Evolutionary conservation across 768 basidiomycete genomes (phyloP).

Genomic region (Ramaria sp.): DNA sequence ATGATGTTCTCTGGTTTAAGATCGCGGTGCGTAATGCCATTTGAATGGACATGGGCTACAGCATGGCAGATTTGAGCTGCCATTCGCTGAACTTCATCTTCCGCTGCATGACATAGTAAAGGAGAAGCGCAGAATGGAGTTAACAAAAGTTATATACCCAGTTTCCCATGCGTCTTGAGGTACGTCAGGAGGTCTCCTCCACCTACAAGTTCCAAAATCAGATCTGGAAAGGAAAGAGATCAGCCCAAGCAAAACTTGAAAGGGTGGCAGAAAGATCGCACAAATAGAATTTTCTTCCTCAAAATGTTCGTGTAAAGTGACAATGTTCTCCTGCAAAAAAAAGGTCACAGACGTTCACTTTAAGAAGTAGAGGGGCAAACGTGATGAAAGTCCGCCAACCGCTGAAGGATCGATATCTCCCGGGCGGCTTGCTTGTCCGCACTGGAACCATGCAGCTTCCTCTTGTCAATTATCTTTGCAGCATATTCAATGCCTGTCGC

Average conservation of each 20-base stretch:
- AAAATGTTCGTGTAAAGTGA: constrained; percentile 15
- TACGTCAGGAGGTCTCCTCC: constrained; percentile 7
- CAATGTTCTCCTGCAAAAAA: constrained; percentile 13
- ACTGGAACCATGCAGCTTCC: constrained; percentile 26
- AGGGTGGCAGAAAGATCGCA: constrained; percentile 1
- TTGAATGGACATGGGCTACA: constrained; percentile 45
- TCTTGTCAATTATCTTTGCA: constrained; percentile 73
- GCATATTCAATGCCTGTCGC: constrained; percentile 67
- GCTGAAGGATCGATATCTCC: constrained; percentile 10
- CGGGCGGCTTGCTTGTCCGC: constrained; percentile 21
- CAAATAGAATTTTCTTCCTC: constrained; percentile 11
- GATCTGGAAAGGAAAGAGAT: neutral
- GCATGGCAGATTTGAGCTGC: constrained; percentile 38
- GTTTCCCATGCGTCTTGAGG: neutral
- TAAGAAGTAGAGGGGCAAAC: neutral
- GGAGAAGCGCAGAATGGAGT: neutral
- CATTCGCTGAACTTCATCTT: constrained; percentile 73
- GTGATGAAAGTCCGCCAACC: neutral
- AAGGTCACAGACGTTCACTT: neutral
- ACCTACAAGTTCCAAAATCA: constrained; percentile 1
- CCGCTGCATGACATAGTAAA: constrained; percentile 26
- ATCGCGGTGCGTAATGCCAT: constrained; percentile 86
- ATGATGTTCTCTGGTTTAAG: constrained; percentile 88
- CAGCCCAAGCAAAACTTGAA: neutral
- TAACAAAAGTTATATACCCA: neutral